Base-by-base conservation (phyloP, 2,329 filamentous ascomycete genomes). In the Pezicula rhizophila region DNA sequence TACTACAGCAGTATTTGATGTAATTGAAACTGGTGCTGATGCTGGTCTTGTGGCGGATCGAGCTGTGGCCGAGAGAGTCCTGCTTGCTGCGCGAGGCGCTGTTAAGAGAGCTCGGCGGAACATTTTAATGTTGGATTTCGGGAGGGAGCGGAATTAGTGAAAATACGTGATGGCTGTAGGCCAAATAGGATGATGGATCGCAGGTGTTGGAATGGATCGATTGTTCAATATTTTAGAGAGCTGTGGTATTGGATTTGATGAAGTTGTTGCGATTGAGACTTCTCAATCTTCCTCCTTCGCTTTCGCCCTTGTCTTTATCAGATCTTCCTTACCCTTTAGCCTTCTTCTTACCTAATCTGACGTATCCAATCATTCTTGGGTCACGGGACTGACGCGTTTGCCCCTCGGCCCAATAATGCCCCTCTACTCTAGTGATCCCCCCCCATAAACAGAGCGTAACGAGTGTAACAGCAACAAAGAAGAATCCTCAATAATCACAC, bases 71-170 rank as follows among this genome's bases (percentile, higher is more conserved):
- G 59, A 60, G 53, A 63, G 45, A 52, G 51, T 60, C 58, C 59
- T 54, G 47, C 58, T 57, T 40, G 57, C 57, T 43, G 53, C 53
- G 50, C 59, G 60, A 50, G 61, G 60, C 45, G 60, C 57, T 38
- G 52, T 57, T 23, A 57, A 45, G 11, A 63, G 43, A 52, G 57
- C 50, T 55, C 60, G 53, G 52, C 61, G 57, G 55, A 64, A 62
- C 63, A 65, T 65, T 18, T 58, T 46, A 39, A 25, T 26, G 20
- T n/a, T 47, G 12, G 15, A 28, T 31, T 44, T 15, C 41, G 20
- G 26, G 35, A 39, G 33, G 33, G 42, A 23, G 28, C 28, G 28
- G 11, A 31, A 5, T 18, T 40, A 10, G 15, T 18, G n/a, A 12
- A 40, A 5, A 23, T 40, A 18, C 4, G 17, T 39, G 44, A 37